Evolutionary conservation across 2,329 filamentous ascomycete species (phyloP), one percentile per base, ranked within the genome.

Genomic region (Botrytis galanthina): DNA sequence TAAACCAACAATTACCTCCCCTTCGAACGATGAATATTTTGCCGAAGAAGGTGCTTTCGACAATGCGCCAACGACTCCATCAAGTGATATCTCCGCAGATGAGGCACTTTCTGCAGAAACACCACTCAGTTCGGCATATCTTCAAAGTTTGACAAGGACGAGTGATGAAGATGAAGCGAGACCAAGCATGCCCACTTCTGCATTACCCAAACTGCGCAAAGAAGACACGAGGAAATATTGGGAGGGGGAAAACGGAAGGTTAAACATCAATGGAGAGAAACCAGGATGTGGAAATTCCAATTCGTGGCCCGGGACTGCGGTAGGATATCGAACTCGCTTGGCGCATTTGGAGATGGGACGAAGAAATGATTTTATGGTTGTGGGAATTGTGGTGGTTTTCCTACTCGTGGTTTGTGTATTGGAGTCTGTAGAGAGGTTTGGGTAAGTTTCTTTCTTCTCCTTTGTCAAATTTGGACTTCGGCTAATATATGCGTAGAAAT

Each of bases 331-430:
- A 10, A 66, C 44, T 10, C 63, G 74, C n/a, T 51, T 73, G 46
- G 57, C 71, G 22, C 54, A 75, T 57, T 72, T 75, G 18, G 57
- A 44, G 18, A 70, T n/a, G 66, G 44, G 35, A 20, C 54, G 51
- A 29, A 72, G 76, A 29, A 75, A 78, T 48, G 79, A 80, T 75
- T 69, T 79, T n/a, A 64, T 80, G 57, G 78, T 80, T 12, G 78
- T 80, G 10, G 78, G 77, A 1, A 78, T 80, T 39, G 79, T 80
- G 37, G 39, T 80, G 1, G 37, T 80, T 3, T 80, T 80, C 59
- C 59, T 80, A 39, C 59, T 73, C 4, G 75, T 76, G 9, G 78
- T 72, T 26, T 68, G 37, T 59, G 48, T 35, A 2, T 44, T 80
- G 1, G 73, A 79, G 9, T 70, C 75, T 35, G 51, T 78, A 46